Conservation (phyloP, 805 yeast species). For the Jamesozyma jinghongensis region DNA sequence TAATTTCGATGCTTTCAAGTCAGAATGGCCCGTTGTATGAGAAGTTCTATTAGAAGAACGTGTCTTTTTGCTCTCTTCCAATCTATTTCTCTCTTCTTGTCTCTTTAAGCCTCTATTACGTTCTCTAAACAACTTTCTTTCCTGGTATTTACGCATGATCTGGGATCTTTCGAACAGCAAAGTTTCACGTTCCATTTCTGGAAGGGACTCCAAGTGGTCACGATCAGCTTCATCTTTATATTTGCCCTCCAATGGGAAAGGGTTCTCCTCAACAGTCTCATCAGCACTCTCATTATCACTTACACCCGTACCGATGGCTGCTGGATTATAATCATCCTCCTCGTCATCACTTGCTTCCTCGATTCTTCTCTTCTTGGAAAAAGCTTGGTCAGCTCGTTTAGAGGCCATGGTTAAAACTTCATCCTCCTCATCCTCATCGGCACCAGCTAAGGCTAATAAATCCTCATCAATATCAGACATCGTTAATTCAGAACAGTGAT, state of each 20-base stretch:
- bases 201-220: constrained; percentile 53
- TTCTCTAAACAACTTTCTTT: constrained; percentile 71
- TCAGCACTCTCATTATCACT: constrained; percentile 30
- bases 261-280: constrained; percentile 44
- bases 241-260: constrained; percentile 90
- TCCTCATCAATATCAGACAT: constrained; percentile 94
- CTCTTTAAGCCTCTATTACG: constrained; percentile 50
- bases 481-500: background rate
- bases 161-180: constrained; percentile 87
- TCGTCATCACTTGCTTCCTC: constrained; percentile 26
- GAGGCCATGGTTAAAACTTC: constrained; percentile 28
- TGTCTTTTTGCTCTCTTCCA: constrained; percentile 18
- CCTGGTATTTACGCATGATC: constrained; percentile 81
- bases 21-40: constrained; percentile 33
- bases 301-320: constrained; percentile 13
- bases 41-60: constrained; percentile 29
- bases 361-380: constrained; percentile 30
- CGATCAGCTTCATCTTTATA: constrained; percentile 78
- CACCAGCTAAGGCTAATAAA: constrained; percentile 90
- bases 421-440: constrained; percentile 40
- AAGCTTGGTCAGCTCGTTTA: constrained; percentile 26
- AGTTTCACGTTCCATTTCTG: constrained; percentile 88
- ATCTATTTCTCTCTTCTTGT: constrained; percentile 23
- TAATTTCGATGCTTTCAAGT: constrained; percentile 43
- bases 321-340: constrained; percentile 35